These are phyloP conservation scores for Diaporthe caulivora DNA, from an alignment of 2,329 filamentous ascomycete species.

Conservation along the genomic window DNA sequence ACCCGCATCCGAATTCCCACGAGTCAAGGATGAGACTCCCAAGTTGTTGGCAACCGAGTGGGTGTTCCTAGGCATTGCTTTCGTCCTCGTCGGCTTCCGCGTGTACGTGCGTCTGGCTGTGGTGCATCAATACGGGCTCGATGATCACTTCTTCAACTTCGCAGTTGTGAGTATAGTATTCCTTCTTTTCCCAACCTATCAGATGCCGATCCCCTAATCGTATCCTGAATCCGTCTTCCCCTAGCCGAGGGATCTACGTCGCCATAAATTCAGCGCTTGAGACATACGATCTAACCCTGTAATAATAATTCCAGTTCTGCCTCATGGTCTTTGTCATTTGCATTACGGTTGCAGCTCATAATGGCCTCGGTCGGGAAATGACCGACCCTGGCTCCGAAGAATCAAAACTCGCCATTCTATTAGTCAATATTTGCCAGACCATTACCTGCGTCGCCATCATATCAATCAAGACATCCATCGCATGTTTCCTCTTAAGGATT, in stretches of 20 bases:
- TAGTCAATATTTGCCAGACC: slow-evolving; percentile 28
- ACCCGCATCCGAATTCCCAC: not conserved
- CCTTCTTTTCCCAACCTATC: no score
- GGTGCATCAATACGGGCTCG: slow-evolving; percentile 34
- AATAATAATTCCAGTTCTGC: not conserved
- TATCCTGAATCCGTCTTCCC: no score
- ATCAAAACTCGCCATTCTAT: not conserved
- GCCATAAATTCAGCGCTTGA: no score
- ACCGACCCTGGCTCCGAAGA: not conserved
- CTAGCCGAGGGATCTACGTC: no score
- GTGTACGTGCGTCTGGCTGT: slow-evolving; percentile 36
- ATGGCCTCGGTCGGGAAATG: slow-evolving; percentile 18
- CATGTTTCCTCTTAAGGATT: slow-evolving; percentile 32
- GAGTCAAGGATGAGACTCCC: slow-evolving; percentile 5
- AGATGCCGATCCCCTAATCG: no score
- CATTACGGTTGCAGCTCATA: slow-evolving; percentile 23
- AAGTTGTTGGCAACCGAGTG: slow-evolving; percentile 32
- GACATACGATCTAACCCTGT: not conserved
- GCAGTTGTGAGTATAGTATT: slow-evolving; percentile 24
- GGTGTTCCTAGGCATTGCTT: slow-evolving; percentile 34
- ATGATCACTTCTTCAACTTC: slow-evolving; percentile 36
- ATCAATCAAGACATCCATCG: slow-evolving; percentile 36
- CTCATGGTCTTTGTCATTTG: slow-evolving; percentile 29
- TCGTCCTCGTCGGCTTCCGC: slow-evolving; percentile 36
- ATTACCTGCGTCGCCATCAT: slow-evolving; percentile 11